These are phyloP conservation scores for Trypanosoma boissoni DNA, from an alignment of 208 protist genomes.

Conservation along the genomic window DNA sequence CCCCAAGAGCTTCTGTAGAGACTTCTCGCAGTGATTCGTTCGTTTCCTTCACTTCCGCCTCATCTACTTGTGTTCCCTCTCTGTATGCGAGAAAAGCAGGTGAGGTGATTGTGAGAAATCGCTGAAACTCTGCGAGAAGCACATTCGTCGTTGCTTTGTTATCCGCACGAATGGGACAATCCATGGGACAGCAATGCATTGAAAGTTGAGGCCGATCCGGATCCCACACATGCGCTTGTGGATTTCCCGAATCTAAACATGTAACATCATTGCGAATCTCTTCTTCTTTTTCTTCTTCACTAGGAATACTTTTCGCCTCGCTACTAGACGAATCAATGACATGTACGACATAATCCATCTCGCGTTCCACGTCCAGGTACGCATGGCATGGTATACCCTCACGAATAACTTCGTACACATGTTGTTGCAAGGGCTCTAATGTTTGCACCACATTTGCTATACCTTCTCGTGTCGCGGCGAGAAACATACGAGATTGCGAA, in stretches of 20 bases:
- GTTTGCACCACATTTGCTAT: constrained; percentile 26
- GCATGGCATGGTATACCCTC: constrained; percentile 63
- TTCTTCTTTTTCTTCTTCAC: constrained; percentile 3
- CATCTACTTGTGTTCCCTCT: background rate
- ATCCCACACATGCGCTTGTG: too few species aligned
- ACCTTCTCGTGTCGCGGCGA: constrained; percentile 46
- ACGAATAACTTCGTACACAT: constrained; percentile 87
- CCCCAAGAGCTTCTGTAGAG: too few species aligned
- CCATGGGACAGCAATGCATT: constrained; percentile 32
- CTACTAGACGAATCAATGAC: constrained; percentile 16
- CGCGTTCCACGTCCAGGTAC: constrained; percentile 87
- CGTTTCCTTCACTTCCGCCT: background rate
- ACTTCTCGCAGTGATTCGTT: too few species aligned
- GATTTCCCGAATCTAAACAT: too few species aligned
- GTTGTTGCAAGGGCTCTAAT: constrained; percentile 52
- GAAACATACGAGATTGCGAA: constrained; percentile 68
- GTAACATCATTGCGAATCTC: background rate
- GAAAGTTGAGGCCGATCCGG: too few species aligned
- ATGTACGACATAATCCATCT: constrained; percentile 31
- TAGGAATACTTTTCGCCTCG: constrained; percentile 21
- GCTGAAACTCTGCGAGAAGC: constrained; percentile 40
- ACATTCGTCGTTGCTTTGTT: constrained; percentile 35
- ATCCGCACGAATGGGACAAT: constrained; percentile 44
- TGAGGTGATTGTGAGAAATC: constrained; percentile 37
- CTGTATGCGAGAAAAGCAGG: constrained; percentile 19